phyloP scores from a whole-genome alignment of 495 filamentous ascomycete species.

The Tetracladium marchalianum region DNA sequence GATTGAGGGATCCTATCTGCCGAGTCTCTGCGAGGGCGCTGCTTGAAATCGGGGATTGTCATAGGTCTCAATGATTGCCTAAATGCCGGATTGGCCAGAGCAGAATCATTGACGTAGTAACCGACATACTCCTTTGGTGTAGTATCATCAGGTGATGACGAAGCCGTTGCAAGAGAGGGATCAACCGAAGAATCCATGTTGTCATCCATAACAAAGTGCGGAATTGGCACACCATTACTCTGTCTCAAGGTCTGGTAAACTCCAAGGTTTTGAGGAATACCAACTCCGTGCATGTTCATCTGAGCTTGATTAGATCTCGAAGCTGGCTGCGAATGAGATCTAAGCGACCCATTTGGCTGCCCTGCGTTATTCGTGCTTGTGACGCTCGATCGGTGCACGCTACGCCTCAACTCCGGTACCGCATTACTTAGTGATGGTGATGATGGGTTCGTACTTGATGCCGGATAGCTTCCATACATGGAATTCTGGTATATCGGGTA shows the following conservation, averaged over 20 bases:
- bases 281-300: constrained; percentile 11
- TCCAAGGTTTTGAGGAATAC: constrained; percentile 25
- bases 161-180: not conserved
- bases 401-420: constrained; percentile 36
- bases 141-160: constrained; percentile 8
- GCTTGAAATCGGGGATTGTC: constrained; percentile 29
- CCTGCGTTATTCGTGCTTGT: constrained; percentile 25
- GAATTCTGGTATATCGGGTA: constrained; percentile 21
- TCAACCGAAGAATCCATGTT: constrained; percentile 24
- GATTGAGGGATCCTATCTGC: constrained; percentile 40
- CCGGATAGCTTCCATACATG: constrained; percentile 15
- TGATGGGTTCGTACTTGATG: constrained; percentile 31
- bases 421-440: constrained; percentile 32
- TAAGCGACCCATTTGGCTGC: constrained; percentile 30
- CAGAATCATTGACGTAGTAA: constrained; percentile 27
- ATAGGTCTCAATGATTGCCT: constrained; percentile 22
- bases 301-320: constrained; percentile 27
- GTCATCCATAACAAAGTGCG: constrained; percentile 40
- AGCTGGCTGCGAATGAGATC: constrained; percentile 49
- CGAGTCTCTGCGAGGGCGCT: constrained; percentile 33
- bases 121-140: constrained; percentile 25
- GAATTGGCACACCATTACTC: constrained; percentile 31
- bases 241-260: constrained; percentile 23
- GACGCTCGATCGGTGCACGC: constrained; percentile 35
- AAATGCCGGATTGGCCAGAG: constrained; percentile 23